Base-by-base conservation (phyloP, 371 early-diverging fungal genomes). In the Mucor piriformis region DNA sequence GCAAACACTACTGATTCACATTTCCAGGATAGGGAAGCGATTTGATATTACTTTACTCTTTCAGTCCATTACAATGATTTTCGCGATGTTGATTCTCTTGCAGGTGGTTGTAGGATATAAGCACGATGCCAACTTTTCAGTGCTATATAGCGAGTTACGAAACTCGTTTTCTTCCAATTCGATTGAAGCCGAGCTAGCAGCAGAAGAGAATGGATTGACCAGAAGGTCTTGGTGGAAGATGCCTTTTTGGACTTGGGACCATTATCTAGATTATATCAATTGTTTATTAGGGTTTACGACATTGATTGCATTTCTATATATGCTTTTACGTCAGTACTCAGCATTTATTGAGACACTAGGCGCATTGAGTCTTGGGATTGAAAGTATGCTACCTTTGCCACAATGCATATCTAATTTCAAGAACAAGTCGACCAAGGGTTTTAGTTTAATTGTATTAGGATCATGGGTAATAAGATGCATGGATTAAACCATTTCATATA, bases 11-110 rank as follows among this genome's bases (percentile, higher is more conserved):
- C 10, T 42, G 25, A 37, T 15, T 38, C 35, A 37, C 53, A 33
- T 43, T 6, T 21, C 7, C 54, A 78, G 81, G 79, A 54, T 81
- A 46, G 81, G 84, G 27, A 73, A 76, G 63, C 76, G 82, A 38
- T 88, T 88, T 64, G 88, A 85, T 37, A 59, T 54, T 0, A 81
- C 83, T 10, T 59, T 85, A n/a, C 57, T 88, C 4, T 71, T 76
- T 50, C 88, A 88, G 57, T 83, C 85, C 3, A 74, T 85, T 23
- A 57, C 81, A 2, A 88, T 88, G 86, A 83, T 85, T 13, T 27
- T 74, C 7, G 72, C 82, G 3, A 86, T 86, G 59, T 58, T 86
- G 42, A 60, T 82, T 15, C 51, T 88, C 25, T 63, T 86, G 27
- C 76, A 88, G 48, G 67, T 78, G 7, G 77, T 75, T 3, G 61